Percentiles rank a stretch among this genome's conserved stretches.
phyloP scores from a whole-genome alignment of 129 eudicot genomes.

The Glebionis coronaria region DNA sequence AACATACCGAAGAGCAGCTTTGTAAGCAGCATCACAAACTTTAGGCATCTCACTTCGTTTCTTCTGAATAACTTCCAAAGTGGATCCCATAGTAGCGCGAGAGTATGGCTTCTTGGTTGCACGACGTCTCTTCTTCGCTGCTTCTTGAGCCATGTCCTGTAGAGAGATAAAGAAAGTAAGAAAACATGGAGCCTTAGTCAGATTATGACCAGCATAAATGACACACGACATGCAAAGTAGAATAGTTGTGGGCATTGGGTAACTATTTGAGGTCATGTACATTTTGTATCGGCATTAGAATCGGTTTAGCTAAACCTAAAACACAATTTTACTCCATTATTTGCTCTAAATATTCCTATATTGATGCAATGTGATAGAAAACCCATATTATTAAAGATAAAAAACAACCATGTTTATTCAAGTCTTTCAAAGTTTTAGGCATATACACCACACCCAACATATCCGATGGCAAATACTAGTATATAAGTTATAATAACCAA shows the following conservation, averaged over 20 bases:
- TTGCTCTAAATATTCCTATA: no score
- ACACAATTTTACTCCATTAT: not conserved
- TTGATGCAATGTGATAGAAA: not conserved
- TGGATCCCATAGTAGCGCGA: slow-evolving; percentile 63
- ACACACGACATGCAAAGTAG: not conserved
- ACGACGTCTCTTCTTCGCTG: slow-evolving; percentile 65
- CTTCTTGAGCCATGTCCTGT: slow-evolving; percentile 56
- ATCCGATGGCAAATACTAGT: no score
- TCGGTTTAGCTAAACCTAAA: not conserved
- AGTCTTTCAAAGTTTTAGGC: no score
- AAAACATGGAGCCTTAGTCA: not conserved
- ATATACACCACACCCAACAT: no score
- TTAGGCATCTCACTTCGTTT: no score
- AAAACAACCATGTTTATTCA: no score
- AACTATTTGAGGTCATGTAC: no score
- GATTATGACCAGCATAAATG: not conserved
- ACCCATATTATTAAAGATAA: no score
- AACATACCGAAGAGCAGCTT: slow-evolving; percentile 57
- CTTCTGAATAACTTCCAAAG: slow-evolving; percentile 65
- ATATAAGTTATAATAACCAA: not conserved
- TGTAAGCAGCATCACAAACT: slow-evolving; percentile 70
- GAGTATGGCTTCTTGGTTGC: slow-evolving; percentile 67
- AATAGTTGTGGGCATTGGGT: no score
- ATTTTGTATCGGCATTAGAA: not conserved
- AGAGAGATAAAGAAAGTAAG: not conserved